Evolutionary conservation across 148 eudicot species (phyloP).

Genomic region (Cornus controversa): DNA sequence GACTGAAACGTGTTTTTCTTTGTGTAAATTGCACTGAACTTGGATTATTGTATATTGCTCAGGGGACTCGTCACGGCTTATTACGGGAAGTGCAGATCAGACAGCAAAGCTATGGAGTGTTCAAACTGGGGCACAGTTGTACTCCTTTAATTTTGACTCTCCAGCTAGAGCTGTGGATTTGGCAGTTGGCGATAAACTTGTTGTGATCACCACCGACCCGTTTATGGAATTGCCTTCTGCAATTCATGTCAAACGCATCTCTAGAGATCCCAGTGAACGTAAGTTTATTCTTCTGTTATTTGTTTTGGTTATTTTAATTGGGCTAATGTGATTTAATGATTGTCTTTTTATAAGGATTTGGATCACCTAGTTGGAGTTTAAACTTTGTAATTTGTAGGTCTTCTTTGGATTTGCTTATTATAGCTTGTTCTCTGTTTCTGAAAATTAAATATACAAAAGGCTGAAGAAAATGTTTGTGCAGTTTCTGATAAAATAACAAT

Average conservation of each 20-base stretch:
- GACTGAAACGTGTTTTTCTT: too few species aligned
- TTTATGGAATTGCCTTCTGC: conserved; percentile 84
- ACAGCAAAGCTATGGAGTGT: conserved; percentile 89
- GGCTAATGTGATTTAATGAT: too few species aligned
- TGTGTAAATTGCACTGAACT: too few species aligned
- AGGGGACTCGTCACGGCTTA: conserved; percentile 80
- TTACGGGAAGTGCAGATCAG: conserved; percentile 96
- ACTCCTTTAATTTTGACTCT: conserved; percentile 68
- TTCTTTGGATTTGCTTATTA: too few species aligned
- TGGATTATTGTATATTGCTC: neutral
- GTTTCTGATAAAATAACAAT: too few species aligned
- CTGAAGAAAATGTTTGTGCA: too few species aligned
- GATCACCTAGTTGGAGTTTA: too few species aligned
- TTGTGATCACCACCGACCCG: conserved; percentile 82
- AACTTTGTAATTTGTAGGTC: too few species aligned
- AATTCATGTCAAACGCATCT: conserved; percentile 76
- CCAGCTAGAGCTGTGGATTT: conserved; percentile 88
- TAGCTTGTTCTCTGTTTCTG: too few species aligned
- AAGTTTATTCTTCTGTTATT: conserved; percentile 9
- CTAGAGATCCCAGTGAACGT: conserved; percentile 71
- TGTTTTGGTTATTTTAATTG: too few species aligned
- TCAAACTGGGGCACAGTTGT: conserved; percentile 53
- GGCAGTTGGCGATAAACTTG: conserved; percentile 76
- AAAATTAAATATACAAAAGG: too few species aligned
- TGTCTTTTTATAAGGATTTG: too few species aligned